A percentile compares a stretch with the other conserved stretches of the same genome.
phyloP scores from a whole-genome alignment of 129 eudicot genomes.

The Flaveria bidentis region DNA sequence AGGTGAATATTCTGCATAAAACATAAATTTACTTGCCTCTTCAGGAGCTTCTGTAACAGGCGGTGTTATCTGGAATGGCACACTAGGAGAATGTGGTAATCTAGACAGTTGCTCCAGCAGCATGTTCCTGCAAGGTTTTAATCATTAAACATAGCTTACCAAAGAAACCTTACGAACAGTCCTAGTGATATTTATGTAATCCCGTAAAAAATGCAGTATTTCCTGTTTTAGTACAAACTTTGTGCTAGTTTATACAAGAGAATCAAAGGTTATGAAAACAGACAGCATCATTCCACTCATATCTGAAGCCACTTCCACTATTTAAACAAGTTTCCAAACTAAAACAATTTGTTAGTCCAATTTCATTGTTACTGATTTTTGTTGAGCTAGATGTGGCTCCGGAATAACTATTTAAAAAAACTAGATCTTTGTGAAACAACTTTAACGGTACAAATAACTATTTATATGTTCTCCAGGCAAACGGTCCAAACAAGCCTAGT shows the following conservation, averaged over 20 bases:
- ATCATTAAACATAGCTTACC: neutral
- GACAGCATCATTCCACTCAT: neutral
- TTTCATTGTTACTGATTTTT: neutral
- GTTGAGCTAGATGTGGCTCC: too few species aligned
- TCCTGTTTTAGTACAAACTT: neutral
- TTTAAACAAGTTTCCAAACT: neutral
- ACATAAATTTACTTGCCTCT: constrained; percentile 46
- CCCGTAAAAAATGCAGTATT: neutral
- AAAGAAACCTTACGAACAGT: neutral
- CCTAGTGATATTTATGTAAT: neutral
- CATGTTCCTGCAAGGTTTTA: constrained; percentile 54
- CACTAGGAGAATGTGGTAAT: constrained; percentile 85
- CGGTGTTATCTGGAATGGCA: constrained; percentile 77
- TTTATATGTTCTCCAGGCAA: neutral
- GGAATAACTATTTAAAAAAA: too few species aligned
- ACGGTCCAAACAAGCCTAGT: constrained; percentile 12
- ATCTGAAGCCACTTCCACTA: neutral
- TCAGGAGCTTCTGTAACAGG: constrained; percentile 69
- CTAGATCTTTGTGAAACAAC: neutral
- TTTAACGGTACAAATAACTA: neutral
- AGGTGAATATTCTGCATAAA: neutral
- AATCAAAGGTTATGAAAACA: neutral
- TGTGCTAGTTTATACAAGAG: neutral
- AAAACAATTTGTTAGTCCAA: neutral
- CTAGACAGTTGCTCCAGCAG: constrained; percentile 81